Evolutionary conservation across 2,329 filamentous ascomycete species (phyloP).

Genomic region (Nigrograna mackinnonii): DNA sequence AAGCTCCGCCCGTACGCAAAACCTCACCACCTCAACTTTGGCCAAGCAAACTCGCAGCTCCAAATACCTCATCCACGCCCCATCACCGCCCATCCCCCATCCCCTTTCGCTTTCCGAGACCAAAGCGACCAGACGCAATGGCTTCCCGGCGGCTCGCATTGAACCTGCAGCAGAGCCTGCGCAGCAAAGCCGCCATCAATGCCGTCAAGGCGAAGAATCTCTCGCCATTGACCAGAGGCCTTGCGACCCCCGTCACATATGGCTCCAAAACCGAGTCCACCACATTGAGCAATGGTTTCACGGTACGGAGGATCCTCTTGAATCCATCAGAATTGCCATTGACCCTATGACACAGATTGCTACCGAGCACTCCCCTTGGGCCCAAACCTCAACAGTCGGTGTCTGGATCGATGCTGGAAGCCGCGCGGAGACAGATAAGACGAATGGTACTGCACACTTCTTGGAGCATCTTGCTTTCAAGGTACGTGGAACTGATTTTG

Average conservation of each 20-base stretch:
- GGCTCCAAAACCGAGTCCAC: conserved; percentile 91
- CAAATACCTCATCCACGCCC: conserved; percentile 21
- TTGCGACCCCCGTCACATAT: conserved; percentile 78
- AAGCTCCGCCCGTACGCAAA: conserved; percentile 8
- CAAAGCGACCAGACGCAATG: conserved; percentile 61
- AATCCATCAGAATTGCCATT: conserved; percentile 28
- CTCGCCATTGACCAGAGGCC: conserved; percentile 77
- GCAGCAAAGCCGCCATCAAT: conserved; percentile 83
- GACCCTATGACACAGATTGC: conserved; percentile 70
- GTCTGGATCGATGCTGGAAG: conserved; percentile 99
- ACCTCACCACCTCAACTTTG: conserved; percentile 21
- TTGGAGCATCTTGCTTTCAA: conserved; percentile 99
- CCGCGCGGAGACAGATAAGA: conserved; percentile 96
- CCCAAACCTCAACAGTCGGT: conserved; percentile 96
- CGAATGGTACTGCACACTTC: conserved; percentile 99
- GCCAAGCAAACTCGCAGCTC: conserved; percentile 28
- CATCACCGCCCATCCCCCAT: conserved; percentile 22
- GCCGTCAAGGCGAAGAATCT: conserved; percentile 56
- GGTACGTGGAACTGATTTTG: conserved; percentile 56
- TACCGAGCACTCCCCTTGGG: conserved; percentile 96
- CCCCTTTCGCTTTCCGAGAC: conserved; percentile 27
- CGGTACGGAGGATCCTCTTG: conserved; percentile 59
- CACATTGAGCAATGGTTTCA: conserved; percentile 96
- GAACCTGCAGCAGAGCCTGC: conserved; percentile 88
- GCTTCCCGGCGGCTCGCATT: conserved; percentile 96